phyloP scores from a whole-genome alignment of 1,284 basidiomycete genomes.

The Pyrrhoderma noxium region DNA sequence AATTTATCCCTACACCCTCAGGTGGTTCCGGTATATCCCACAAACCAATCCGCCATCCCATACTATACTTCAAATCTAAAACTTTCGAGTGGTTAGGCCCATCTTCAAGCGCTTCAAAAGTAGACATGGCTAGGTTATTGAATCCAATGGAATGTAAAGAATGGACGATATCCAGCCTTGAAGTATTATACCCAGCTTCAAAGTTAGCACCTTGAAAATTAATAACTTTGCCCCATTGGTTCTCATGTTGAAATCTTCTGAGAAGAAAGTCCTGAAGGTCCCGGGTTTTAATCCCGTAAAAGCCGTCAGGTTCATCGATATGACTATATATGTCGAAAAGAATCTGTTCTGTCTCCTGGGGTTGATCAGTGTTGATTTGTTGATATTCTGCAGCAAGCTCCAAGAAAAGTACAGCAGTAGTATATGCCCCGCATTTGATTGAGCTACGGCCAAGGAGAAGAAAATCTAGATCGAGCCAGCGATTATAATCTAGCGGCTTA shows the following conservation, averaged over 20 bases:
- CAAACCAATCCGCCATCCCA: constrained; percentile 85
- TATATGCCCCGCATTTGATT: constrained; percentile 74
- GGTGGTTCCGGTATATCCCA: constrained; percentile 82
- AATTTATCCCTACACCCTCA: constrained; percentile 39
- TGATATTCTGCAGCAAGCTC: constrained; percentile 68
- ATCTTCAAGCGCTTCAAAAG: constrained; percentile 39
- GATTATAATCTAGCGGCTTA: constrained; percentile 63
- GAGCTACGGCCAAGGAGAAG: constrained; percentile 69
- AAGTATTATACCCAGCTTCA: constrained; percentile 47
- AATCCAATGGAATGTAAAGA: constrained; percentile 87
- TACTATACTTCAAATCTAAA: constrained; percentile 58
- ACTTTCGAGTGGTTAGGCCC: constrained; percentile 31
- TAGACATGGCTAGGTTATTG: constrained; percentile 66
- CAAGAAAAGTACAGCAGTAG: constrained; percentile 84
- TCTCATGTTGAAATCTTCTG: constrained; percentile 85
- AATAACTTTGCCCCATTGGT: constrained; percentile 87
- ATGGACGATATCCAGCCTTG: constrained; percentile 41
- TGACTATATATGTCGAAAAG: constrained; percentile 90
- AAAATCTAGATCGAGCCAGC: constrained; percentile 81
- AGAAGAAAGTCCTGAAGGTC: constrained; percentile 75
- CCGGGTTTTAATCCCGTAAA: constrained; percentile 83
- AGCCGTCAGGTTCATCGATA: constrained; percentile 96
- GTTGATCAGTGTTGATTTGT: constrained; percentile 24
- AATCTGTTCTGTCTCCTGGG: constrained; percentile 46
- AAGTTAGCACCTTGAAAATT: constrained; percentile 81